These are phyloP conservation scores for Cyclanthera cordifolia DNA, from an alignment of 306 rosid species.

Conservation along the genomic window DNA sequence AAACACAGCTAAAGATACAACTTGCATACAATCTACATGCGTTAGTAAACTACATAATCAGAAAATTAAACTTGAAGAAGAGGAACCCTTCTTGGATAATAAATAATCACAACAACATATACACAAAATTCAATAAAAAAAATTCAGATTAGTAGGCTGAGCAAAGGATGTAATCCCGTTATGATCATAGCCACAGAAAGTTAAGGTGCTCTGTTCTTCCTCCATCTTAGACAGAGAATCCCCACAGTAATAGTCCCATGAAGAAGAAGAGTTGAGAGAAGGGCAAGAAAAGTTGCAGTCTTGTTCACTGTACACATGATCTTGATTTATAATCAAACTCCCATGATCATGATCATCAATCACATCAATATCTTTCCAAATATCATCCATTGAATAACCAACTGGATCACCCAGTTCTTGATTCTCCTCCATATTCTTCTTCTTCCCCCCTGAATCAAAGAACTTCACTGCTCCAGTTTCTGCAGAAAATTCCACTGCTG, in stretches of 20 bases:
- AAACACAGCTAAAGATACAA: neutral
- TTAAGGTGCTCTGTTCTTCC: slow-evolving; percentile 19
- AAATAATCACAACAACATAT: slow-evolving; percentile 5
- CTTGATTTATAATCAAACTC: slow-evolving; percentile 9
- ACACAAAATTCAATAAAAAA: slow-evolving; percentile 12
- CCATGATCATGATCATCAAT: slow-evolving; percentile 43
- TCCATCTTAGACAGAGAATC: too few relatives aligned
- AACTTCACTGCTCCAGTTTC: slow-evolving; percentile 55
- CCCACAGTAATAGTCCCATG: slow-evolving; percentile 52
- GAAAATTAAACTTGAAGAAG: neutral
- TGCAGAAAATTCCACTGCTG: slow-evolving; percentile 27
- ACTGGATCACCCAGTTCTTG: neutral
- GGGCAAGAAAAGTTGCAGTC: slow-evolving; percentile 33
- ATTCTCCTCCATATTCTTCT: slow-evolving; percentile 14
- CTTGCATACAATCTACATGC: neutral
- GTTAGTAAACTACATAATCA: neutral
- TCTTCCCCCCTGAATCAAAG: slow-evolving; percentile 64
- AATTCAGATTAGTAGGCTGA: slow-evolving; percentile 46
- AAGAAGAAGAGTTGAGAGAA: slow-evolving; percentile 20
- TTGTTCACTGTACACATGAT: slow-evolving; percentile 7
- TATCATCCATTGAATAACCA: slow-evolving; percentile 63
- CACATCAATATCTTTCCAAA: slow-evolving; percentile 75
- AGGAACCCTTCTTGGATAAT: neutral
- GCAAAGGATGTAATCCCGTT: slow-evolving; percentile 24
- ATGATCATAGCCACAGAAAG: neutral